Evolutionary conservation across 2,329 filamentous ascomycete genomes (phyloP).

Genomic region (Aschersonia sp.): DNA sequence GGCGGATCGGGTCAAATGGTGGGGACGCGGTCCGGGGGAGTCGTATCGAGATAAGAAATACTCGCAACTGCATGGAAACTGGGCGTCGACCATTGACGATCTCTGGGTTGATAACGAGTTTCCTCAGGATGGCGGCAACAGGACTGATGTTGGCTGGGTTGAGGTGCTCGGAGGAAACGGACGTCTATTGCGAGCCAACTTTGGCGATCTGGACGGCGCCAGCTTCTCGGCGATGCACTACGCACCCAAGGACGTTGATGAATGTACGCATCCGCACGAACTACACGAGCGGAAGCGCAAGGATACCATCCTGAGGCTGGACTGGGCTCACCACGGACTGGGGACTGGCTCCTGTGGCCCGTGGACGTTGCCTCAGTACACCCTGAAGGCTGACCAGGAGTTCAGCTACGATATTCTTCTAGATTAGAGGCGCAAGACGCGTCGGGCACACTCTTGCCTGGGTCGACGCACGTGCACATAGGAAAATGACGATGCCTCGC

Average conservation of each 20-base stretch:
- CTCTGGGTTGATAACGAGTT: conserved; percentile 50
- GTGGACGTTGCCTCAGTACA: conserved; percentile 32
- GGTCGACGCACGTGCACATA: too few species aligned
- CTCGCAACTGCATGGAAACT: conserved; percentile 42
- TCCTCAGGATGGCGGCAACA: conserved; percentile 53
- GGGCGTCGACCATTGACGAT: conserved; percentile 28
- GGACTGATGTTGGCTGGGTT: conserved; percentile 48
- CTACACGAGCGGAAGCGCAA: conserved; percentile 31
- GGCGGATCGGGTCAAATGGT: conserved; percentile 38
- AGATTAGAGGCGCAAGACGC: conserved; percentile 15
- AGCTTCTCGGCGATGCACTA: conserved; percentile 45
- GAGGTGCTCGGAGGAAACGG: conserved; percentile 22
- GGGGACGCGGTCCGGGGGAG: conserved; percentile 51
- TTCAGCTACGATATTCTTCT: conserved; percentile 29
- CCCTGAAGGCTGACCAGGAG: conserved; percentile 23
- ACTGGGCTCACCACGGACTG: conserved; percentile 47
- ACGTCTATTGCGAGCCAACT: conserved; percentile 26
- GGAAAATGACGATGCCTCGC: too few species aligned
- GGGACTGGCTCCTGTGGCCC: conserved; percentile 50
- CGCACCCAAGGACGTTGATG: conserved; percentile 34
- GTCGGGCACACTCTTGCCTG: neutral
- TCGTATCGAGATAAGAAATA: conserved; percentile 52
- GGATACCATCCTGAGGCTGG: conserved; percentile 41
- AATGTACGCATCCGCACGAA: conserved; percentile 45
- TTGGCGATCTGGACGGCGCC: conserved; percentile 29